These are phyloP conservation scores for Purpureocillium lavendulum DNA, from an alignment of 2,329 filamentous ascomycete genomes.

Conservation along the genomic window DNA sequence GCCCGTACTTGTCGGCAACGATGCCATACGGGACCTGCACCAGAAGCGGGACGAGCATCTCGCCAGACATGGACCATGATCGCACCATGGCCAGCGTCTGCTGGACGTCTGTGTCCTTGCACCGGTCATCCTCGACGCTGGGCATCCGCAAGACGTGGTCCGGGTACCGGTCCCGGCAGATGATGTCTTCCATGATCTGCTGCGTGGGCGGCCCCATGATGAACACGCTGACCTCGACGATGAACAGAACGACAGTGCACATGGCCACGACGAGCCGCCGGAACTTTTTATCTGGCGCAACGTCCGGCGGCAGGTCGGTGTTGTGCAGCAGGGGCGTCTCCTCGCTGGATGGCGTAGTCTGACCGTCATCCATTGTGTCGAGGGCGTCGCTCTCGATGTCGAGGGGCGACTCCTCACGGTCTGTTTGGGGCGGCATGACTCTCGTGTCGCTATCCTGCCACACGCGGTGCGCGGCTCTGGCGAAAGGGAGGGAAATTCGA, in stretches of 20 bases:
- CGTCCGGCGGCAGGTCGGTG: constrained; percentile 4
- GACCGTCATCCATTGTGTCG: too few species aligned
- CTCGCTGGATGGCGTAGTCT: too few species aligned
- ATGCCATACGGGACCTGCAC: constrained; percentile 37
- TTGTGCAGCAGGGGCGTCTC: too few species aligned
- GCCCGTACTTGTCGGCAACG: constrained; percentile 37
- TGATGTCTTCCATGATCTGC: constrained; percentile 43
- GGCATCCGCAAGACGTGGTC: constrained; percentile 21
- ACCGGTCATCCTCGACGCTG: constrained; percentile 29
- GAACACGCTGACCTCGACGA: constrained; percentile 32
- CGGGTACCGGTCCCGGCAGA: constrained; percentile 41
- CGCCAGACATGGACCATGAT: constrained; percentile 35
- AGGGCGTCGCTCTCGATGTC: too few species aligned
- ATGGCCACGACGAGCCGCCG: constrained; percentile 20
- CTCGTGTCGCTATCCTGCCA: too few species aligned
- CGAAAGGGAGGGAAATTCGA: too few species aligned
- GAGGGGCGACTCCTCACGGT: too few species aligned
- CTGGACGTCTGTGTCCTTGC: constrained; percentile 42
- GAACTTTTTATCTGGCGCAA: constrained; percentile 15
- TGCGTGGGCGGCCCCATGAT: constrained; percentile 32
- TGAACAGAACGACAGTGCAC: constrained; percentile 29
- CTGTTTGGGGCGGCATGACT: too few species aligned
- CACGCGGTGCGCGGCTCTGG: too few species aligned
- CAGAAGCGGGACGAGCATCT: constrained; percentile 36
- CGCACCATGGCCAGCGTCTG: constrained; percentile 41